Evolutionary conservation across 2,329 filamentous ascomycete genomes (phyloP), one percentile per base, ranked within the genome.

Genomic region (Coniochaeta sp.): DNA sequence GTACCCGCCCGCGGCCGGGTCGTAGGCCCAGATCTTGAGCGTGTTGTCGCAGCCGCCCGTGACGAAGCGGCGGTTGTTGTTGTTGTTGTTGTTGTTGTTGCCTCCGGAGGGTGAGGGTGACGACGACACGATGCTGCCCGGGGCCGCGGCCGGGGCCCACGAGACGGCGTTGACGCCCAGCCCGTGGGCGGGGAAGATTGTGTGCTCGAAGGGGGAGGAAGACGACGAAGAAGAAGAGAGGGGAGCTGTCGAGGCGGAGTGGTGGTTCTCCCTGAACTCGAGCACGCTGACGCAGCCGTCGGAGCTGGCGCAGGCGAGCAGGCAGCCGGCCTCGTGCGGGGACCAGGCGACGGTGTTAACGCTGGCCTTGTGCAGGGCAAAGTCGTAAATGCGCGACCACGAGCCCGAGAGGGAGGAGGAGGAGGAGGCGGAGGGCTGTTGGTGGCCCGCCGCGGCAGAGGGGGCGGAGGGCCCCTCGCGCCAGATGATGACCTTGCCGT

Each of bases 401-500:
- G 84, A 79, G 28, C 34, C 30, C 16, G 54, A 56, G 8, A 32
- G 2, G 28, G 54, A 22, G 8, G 54, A 7, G 28, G 54, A 22
- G 54, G 54, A 3, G 47, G 22, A 12, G 34, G 5, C 14, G 34
- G 8, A 7, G 7, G 34, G 24, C 17, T 28, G 47, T 26, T 26
- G 26, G 6, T 52, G 47, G 6, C 30, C n/a, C n/a, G n/a, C n/a
- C n/a, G n/a, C n/a, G n/a, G n/a, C n/a, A n/a, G n/a, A n/a, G n/a
- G n/a, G 47, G 47, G 47, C 22, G 22, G 47, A 26, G 24, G 47
- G 47, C 14, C 47, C 47, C 77, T 99, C 95, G 74, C 93, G 91
- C 92, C 93, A 99, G 81, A 99, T 96, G 74, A 98, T 87, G 66
- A 99, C 93, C 77, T 96, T 96, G 76, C 93, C 95, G 76, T 99